Base-by-base conservation (phyloP, 2,329 filamentous ascomycete genomes). In the Xylariales sp. region DNA sequence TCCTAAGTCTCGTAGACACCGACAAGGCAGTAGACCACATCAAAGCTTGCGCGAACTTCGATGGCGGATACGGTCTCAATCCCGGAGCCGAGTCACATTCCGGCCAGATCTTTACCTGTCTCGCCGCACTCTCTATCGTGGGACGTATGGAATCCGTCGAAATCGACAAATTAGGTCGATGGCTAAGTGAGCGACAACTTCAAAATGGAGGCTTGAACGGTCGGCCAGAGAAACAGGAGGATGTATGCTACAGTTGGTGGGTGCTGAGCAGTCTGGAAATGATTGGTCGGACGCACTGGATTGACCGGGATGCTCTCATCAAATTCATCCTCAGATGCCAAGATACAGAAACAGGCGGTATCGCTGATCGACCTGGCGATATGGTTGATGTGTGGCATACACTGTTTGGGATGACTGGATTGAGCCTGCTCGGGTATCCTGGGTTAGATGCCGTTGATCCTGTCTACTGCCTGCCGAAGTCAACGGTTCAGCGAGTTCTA, bases 231-330 rank as follows among this genome's bases (percentile, higher is more conserved):
- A 98, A 98, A 70, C 69, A 86, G 48, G 91, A 95, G 60, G 93
- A 98, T 61, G 91, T 95, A 11, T 98, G 93, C 68, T 98, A 98
- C 67, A 95, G 88, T 61, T 98, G 93, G 93, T 98, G 93, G 93
- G 93, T 97, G 32, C 70, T 91, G 57, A 91, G 87, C 58, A 95
- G 90, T 60, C 69, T 98, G 51, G 84, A 86, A 33, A 96, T 97
- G 75, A 86, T 98, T 51, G 82, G 77, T 40, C 82, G 84, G 42
- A 75, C 89, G 40, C 87, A 96, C 61, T 98, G 93, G 93, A 94
- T 98, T 59, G 88, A 98, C 67, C 78, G 82, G 37, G 73, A 82
- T 43, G 86, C 87, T 58, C 75, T 98, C 54, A 76, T 82, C 38
- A 63, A 65, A 18, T 98, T 95, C 64, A 96, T 98, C 41, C 66